Evolutionary conservation across 805 yeast species (phyloP), one percentile per base, ranked within the genome.

Genomic region (Zygosaccharomyces pseudorouxii): DNA sequence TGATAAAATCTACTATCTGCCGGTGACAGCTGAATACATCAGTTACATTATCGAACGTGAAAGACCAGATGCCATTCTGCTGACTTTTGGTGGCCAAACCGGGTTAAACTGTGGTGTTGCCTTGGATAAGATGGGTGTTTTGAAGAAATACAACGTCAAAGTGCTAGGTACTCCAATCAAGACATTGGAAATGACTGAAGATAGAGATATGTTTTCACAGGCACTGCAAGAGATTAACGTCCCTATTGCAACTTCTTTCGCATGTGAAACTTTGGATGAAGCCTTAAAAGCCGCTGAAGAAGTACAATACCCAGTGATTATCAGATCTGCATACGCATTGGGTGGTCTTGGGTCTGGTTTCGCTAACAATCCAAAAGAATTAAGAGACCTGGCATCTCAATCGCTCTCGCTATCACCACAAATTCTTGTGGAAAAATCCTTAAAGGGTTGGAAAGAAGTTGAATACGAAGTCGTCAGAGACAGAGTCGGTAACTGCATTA

Each of bases 331-430:
- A 19, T 92, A 85, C 67, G 96, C 99, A 6, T 75, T 92, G 40
- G 99, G 99, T 67, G 99, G 99, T 60, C 78, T 92, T 53, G 99
- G 99, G 48, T 92, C 98, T 28, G 99, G 99, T 36, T 92, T 92
- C 65, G 99, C 99, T 49, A 77, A 79, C 58, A 84, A 88, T 68
- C 82, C 79, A 55, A 77, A 78, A 49, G 98, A 93, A 71, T 79
- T 92, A 64, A 80, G 81, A 68, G 85, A 92, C 72, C 77, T 92
- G 68, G 85, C 96, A 40, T 80, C 96, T 27, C 95, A 88, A 71
- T 87, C 97, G 1, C 76, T 92, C 54, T 82, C 96, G 23, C 73
- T 90, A 54, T 81, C 98, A 18, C 97, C 97, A 45, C 99, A 92
- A 76, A 89, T 92, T 58, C 75, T 92, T 59, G 98, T 92, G 54